Percentiles rank a stretch among this genome's conserved stretches.
Evolutionary conservation across 352 stramenopile species (phyloP).

Genomic region (Pythium insidiosum): DNA sequence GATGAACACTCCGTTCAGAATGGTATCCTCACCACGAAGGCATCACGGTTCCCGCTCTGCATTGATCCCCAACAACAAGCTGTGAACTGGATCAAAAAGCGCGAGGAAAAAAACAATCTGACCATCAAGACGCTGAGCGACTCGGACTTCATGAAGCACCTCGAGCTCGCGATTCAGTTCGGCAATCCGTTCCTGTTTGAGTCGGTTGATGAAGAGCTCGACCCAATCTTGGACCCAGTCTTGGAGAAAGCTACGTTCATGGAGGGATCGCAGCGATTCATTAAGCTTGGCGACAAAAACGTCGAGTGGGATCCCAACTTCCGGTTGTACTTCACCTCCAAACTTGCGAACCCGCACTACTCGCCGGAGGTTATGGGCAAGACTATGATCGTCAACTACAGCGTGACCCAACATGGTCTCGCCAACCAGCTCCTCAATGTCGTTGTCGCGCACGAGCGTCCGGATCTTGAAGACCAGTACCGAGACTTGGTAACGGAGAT

Average conservation of each 20-base stretch:
- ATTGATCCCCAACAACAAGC: slow-evolving; percentile 95
- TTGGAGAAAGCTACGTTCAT: slow-evolving; percentile 92
- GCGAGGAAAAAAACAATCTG: slow-evolving; percentile 89
- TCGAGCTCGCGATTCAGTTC: slow-evolving; percentile 93
- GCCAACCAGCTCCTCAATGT: slow-evolving; percentile 93
- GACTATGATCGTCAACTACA: slow-evolving; percentile 96
- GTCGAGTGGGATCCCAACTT: slow-evolving; percentile 93
- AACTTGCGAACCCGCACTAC: slow-evolving; percentile 93
- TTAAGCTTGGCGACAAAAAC: slow-evolving; percentile 92
- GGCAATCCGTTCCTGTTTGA: slow-evolving; percentile 95
- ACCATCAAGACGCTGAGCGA: slow-evolving; percentile 92
- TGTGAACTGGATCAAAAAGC: slow-evolving; percentile 96
- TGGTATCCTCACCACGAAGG: slow-evolving; percentile 92
- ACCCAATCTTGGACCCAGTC: slow-evolving; percentile 92
- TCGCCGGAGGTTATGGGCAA: slow-evolving; percentile 95
- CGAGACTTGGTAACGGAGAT: slow-evolving; percentile 89
- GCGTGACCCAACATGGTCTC: slow-evolving; percentile 88
- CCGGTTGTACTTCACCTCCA: slow-evolving; percentile 92
- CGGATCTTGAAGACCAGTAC: slow-evolving; percentile 92
- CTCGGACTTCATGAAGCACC: slow-evolving; percentile 93
- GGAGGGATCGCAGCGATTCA: slow-evolving; percentile 85
- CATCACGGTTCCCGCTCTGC: slow-evolving; percentile 91
- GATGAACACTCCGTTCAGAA: slow-evolving; percentile 95
- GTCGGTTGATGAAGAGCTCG: slow-evolving; percentile 91
- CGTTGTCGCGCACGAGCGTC: slow-evolving; percentile 89